Base-by-base conservation (phyloP, 305 asterid species). In the Striga hermonthica region DNA sequence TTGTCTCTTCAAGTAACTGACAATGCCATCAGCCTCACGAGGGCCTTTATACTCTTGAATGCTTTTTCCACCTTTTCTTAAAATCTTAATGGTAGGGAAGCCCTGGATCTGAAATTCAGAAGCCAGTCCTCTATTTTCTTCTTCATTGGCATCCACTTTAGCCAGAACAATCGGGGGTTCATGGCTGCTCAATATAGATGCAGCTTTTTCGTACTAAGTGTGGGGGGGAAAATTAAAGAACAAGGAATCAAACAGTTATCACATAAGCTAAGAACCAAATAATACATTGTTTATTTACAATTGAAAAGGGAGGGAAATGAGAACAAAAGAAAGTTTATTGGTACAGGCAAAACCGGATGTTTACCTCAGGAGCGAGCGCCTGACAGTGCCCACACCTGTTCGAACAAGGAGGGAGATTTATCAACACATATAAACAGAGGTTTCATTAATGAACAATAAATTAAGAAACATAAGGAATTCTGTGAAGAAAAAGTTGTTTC, bases 331-430 rank as follows among this genome's bases (percentile, higher is more conserved):
- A 9, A 16, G 13, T 72, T n/a, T 5, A 41, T 35, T 59, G 3
- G 44, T 38, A 13, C 16, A 22, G n/a, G 4, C 57, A 57, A 35
- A 40, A 61, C 12, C 62, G 12, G 62, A 38, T 28, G 53, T 7
- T 53, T 74, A 88, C 96, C 96, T 88, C 96, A 10, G 96, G 96
- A 8, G 90, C 91, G 45, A 88, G 87, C 57, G 78, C 37, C 81
- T 83, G 70, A 66, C 96, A 88, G 68, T 88, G 91, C 5, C 96
- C 96, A 70, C 96, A 88, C 96, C 96, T 88, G 82, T 80, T 41
- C 61, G 62, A 62, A 61, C 57, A 62, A 1, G 45, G 50, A 1
- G 37, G 60, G 28, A 47, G 74, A 36, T 22, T 43, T 41, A 36
- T 66, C 60, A 35, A 3, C 5, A 57, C 49, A 64, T 34, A 70